These are phyloP conservation scores for Chlamydomonas reinhardtii DNA, from an alignment of 163 green algal species.

Conservation along the genomic window DNA sequence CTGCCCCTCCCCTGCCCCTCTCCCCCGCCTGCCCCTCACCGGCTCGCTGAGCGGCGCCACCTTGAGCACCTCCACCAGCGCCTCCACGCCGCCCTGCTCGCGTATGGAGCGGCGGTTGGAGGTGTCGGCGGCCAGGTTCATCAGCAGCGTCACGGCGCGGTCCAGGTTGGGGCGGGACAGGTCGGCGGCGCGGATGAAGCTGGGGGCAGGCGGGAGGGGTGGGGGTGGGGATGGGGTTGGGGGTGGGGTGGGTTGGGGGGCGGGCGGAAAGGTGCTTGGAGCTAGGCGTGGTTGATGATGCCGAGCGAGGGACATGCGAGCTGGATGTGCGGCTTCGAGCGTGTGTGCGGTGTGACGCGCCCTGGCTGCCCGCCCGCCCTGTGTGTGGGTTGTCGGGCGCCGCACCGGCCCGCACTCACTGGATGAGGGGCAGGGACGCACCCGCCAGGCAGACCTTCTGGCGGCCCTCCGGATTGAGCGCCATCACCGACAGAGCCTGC, in stretches of 20 bases:
- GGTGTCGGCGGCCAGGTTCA: constrained; percentile 51
- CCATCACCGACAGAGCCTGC: constrained; percentile 38
- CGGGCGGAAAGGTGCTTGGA: background rate
- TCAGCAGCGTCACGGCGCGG: constrained; percentile 47
- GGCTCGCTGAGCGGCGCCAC: constrained; percentile 40
- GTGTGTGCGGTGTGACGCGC: background rate
- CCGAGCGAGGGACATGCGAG: too few species aligned
- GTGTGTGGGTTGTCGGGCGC: background rate
- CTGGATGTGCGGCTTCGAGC: background rate
- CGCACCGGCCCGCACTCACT: background rate
- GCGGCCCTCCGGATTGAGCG: constrained; percentile 42
- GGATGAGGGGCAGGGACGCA: constrained; percentile 2
- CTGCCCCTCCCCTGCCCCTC: background rate
- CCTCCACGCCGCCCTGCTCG: constrained; percentile 54
- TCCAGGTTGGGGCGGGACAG: constrained; percentile 32
- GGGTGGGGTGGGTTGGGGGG: background rate
- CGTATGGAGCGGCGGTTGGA: constrained; percentile 46
- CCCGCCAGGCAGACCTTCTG: constrained; percentile 36
- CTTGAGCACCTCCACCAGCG: constrained; percentile 51
- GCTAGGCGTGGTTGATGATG: too few species aligned
- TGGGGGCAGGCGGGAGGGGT: background rate
- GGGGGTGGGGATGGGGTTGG: background rate
- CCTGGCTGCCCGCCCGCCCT: too few species aligned
- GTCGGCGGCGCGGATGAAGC: constrained; percentile 37
- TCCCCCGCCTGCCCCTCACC: background rate